phyloP scores from a whole-genome alignment of 78 protist species.

The Neovahlkampfia damariscottae region DNA sequence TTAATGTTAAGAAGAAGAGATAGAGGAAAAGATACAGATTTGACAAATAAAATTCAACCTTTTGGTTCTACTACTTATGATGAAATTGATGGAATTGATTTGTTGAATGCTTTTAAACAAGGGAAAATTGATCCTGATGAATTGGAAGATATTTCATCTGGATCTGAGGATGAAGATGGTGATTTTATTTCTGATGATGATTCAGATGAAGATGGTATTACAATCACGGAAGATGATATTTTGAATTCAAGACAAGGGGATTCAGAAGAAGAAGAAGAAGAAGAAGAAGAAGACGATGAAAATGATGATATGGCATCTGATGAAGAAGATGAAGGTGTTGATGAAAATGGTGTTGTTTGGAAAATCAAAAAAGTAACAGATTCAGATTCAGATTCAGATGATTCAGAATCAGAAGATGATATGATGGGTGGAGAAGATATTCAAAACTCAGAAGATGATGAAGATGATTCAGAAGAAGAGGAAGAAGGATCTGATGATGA shows the following conservation, averaged over 20 bases:
- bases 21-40: slow-evolving; percentile 27
- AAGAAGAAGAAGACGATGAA: background rate
- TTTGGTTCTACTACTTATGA: background rate
- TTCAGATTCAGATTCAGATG: background rate
- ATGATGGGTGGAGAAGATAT: slow-evolving; percentile 2
- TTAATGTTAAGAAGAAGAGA: slow-evolving; percentile 49
- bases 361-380: no score
- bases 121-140: background rate
- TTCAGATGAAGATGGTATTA: background rate
- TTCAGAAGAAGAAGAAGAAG: background rate
- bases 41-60: background rate
- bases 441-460: background rate
- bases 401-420: background rate
- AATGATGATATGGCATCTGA: background rate
- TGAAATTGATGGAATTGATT: slow-evolving; percentile 13
- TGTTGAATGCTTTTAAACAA: slow-evolving; percentile 9
- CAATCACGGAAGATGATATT: background rate
- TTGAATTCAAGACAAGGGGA: slow-evolving; percentile 11
- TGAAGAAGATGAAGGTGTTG: slow-evolving; percentile 6
- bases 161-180: background rate
- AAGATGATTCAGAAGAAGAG: slow-evolving; percentile 21
- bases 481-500: slow-evolving; percentile 28
- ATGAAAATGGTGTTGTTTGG: background rate
- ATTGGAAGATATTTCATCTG: background rate
- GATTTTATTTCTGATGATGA: background rate